Evolutionary conservation across 73 alveolate genomes (phyloP).

Genomic region (Tetrahymena malaccensis): DNA sequence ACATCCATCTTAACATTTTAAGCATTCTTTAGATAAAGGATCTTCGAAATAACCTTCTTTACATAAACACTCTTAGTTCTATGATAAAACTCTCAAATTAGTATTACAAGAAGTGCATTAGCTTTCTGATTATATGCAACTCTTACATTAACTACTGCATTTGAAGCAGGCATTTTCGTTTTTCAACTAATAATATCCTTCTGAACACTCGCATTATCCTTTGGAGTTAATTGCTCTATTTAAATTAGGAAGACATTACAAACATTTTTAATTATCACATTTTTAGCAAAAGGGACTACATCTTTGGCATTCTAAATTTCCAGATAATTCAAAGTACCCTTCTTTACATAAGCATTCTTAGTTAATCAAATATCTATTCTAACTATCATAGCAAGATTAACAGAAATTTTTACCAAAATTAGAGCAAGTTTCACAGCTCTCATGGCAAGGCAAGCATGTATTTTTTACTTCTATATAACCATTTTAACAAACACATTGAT

Average conservation of each 20-base stretch:
- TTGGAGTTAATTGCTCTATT: neutral
- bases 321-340: neutral
- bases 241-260: neutral
- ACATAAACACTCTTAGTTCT: neutral
- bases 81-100: neutral
- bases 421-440: neutral
- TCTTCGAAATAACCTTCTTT: neutral
- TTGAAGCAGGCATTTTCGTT: neutral
- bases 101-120: neutral
- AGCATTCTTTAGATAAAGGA: neutral
- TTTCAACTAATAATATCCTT: neutral
- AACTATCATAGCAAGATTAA: neutral
- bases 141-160: neutral
- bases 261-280: neutral
- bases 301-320: neutral
- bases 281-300: neutral
- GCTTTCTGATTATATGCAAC: neutral
- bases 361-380: neutral
- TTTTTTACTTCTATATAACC: neutral
- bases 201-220: neutral
- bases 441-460: neutral
- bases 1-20: neutral
- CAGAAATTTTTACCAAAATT: neutral
- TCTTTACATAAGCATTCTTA: neutral
- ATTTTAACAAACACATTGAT: neutral